Base-by-base conservation (phyloP, 441 rosid genomes). In the Geranium incanum region DNA sequence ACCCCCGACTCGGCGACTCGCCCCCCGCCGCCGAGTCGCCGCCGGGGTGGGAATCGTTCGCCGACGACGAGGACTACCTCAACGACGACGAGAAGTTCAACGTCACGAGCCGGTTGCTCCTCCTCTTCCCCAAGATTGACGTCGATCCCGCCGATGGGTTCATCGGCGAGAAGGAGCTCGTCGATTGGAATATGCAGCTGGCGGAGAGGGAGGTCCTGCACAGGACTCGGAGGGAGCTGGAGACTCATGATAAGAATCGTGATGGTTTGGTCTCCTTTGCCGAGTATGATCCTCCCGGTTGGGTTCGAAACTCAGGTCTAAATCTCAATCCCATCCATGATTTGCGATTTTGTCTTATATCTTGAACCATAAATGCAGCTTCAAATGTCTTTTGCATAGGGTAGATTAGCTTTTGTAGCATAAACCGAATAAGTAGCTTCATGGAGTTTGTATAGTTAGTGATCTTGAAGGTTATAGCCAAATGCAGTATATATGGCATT, bases 31-130 rank as follows among this genome's bases (percentile, higher is more conserved):
- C 88, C 50, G 96, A 92, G 84, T 68, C 88, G 0, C 97, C 90
- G 79, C 99, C 99, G 37, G 97, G 92, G 85, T 89, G 95, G 99
- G 98, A 86, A 66, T 96, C 90, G 71, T 90, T 92, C 80, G 82
- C 88, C 84, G 85, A 92, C 70, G 96, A 95, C 2, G 99, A 95
- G 81, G 97, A 95, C 80, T 92, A 88, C 77, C 81, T 95, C 85
- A 95, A 92, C 28, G 86, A 90, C 33, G 91, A 90, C 73, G 87
- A 90, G 60, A 92, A 82, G 78, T 92, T 92, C 81, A 95, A 92
- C 78, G 82, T 92, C 74, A 92, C 96, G n/a, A 78, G 76, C 57
- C 89, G 99, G 89, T 68, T 95, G 83, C 70, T 95, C 23, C 62
- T 84, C 81, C 78, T 92, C 78, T 95, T 90, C 78, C 99, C 99